Percentiles rank a stretch among this genome's conserved stretches.
phyloP scores from a whole-genome alignment of 2,329 filamentous ascomycete species.

The Ceratocystis huliohia region DNA sequence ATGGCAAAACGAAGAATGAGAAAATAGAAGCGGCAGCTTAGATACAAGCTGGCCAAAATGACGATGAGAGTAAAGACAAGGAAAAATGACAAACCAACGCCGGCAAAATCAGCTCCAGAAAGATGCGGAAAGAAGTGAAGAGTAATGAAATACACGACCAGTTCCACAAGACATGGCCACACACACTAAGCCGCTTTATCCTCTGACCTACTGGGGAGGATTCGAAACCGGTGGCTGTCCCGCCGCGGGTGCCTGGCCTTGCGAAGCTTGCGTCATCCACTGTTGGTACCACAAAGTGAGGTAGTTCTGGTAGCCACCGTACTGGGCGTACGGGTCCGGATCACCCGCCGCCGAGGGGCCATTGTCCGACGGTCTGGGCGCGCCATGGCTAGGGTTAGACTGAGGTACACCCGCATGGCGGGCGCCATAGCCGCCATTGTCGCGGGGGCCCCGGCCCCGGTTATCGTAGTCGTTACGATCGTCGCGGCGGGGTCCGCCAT shows the following conservation, averaged over 20 bases:
- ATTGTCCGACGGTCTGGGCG: conserved; percentile 31
- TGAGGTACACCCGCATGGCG: conserved; percentile 25
- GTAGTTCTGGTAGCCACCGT: conserved; percentile 74
- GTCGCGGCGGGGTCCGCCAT: conserved; percentile 16
- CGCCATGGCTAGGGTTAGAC: conserved; percentile 26
- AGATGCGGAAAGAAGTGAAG: conserved; percentile 14
- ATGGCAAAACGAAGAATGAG: not conserved
- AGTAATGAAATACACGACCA: conserved; percentile 9
- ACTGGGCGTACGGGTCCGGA: conserved; percentile 62
- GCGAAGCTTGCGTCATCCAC: conserved; percentile 34
- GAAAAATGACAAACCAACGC: not conserved
- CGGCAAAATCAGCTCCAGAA: conserved; percentile 6
- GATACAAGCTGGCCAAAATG: not conserved
- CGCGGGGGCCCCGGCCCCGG: conserved; percentile 8
- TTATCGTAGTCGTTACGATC: conserved; percentile 16
- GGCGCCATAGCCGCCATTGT: conserved; percentile 19
- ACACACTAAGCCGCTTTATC: not conserved
- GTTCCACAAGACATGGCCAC: not conserved
- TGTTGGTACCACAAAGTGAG: conserved; percentile 71
- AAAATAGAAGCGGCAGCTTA: not conserved
- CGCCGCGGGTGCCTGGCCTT: conserved; percentile 27
- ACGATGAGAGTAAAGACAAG: not conserved
- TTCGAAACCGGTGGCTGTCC: conserved; percentile 19
- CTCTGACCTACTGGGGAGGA: conserved; percentile 19
- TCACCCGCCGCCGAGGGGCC: conserved; percentile 29